Percentiles rank a stretch among this genome's conserved stretches.
phyloP scores from a whole-genome alignment of 2,329 filamentous ascomycete species.

The Paracorniculantispora psalliotae region DNA sequence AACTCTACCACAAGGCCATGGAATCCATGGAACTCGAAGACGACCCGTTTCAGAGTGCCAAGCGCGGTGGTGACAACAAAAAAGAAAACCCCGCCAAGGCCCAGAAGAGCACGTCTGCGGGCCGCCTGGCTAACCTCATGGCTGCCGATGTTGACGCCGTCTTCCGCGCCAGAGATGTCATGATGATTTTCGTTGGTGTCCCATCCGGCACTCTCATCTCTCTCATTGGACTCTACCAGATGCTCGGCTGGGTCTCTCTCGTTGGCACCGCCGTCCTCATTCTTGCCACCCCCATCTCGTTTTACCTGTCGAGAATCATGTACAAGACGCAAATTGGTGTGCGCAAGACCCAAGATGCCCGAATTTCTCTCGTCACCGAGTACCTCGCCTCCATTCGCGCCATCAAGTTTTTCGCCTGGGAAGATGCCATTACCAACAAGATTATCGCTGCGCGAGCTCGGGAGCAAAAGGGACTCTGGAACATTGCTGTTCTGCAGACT shows the following conservation, averaged over 20 bases:
- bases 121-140: constrained; percentile 52
- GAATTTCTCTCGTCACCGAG: constrained; percentile 54
- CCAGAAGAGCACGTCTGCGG: constrained; percentile 39
- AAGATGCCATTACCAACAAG: constrained; percentile 46
- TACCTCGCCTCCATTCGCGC: constrained; percentile 53
- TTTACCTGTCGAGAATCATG: constrained; percentile 45
- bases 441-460: constrained; percentile 44
- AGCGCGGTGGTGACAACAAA: constrained; percentile 22
- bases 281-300: constrained; percentile 44
- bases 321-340: constrained; percentile 46
- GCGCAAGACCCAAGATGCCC: constrained; percentile 50
- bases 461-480: constrained; percentile 53
- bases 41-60: constrained; percentile 37
- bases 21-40: constrained; percentile 53
- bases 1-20: constrained; percentile 52
- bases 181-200: constrained; percentile 41
- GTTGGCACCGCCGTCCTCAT: constrained; percentile 47
- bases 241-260: constrained; percentile 52
- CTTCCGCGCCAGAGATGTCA: constrained; percentile 45
- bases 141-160: constrained; percentile 54
- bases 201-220: constrained; percentile 44
- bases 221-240: constrained; percentile 47
- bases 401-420: constrained; percentile 59
- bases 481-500: constrained; percentile 43
- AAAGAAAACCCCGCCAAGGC: constrained; percentile 24